phyloP scores from a whole-genome alignment of 2,329 filamentous ascomycete species.

The Clonostachys rhizophaga region DNA sequence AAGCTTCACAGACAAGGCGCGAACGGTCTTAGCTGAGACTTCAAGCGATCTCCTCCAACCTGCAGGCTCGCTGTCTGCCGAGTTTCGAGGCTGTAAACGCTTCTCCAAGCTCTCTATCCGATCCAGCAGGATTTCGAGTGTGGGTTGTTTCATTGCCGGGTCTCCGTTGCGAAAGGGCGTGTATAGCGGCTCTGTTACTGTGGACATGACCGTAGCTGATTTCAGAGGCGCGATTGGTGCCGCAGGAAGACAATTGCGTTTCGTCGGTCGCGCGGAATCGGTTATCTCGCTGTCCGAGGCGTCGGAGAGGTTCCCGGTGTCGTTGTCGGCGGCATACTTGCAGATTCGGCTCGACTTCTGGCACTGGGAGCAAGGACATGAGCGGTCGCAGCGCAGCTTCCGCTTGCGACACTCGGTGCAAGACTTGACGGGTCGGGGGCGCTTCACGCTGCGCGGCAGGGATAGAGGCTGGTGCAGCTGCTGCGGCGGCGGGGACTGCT shows the following conservation, averaged over 20 bases:
- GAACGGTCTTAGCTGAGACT: constrained; percentile 28
- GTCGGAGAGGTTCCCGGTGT: constrained; percentile 41
- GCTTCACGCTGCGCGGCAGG: constrained; percentile 43
- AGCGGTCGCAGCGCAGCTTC: constrained; percentile 51
- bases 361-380: constrained; percentile 53
- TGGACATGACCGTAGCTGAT: constrained; percentile 15
- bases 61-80: constrained; percentile 26
- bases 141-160: constrained; percentile 11
- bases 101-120: constrained; percentile 49
- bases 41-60: neutral
- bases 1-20: constrained; percentile 42
- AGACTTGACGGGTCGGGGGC: constrained; percentile 50
- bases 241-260: constrained; percentile 24
- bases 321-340: constrained; percentile 45
- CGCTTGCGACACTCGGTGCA: constrained; percentile 53
- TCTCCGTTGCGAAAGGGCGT: constrained; percentile 18
- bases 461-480: constrained; percentile 10
- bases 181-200: neutral
- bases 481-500: constrained; percentile 5
- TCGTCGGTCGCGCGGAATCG: constrained; percentile 20
- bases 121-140: constrained; percentile 40
- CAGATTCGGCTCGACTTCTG: constrained; percentile 50
- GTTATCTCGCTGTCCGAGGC: constrained; percentile 34
- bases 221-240: neutral
- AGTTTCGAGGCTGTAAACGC: constrained; percentile 20